A percentile compares a stretch with the other conserved stretches of the same genome.
phyloP scores from a whole-genome alignment of 805 yeast species.

The Pichia manshurica region DNA sequence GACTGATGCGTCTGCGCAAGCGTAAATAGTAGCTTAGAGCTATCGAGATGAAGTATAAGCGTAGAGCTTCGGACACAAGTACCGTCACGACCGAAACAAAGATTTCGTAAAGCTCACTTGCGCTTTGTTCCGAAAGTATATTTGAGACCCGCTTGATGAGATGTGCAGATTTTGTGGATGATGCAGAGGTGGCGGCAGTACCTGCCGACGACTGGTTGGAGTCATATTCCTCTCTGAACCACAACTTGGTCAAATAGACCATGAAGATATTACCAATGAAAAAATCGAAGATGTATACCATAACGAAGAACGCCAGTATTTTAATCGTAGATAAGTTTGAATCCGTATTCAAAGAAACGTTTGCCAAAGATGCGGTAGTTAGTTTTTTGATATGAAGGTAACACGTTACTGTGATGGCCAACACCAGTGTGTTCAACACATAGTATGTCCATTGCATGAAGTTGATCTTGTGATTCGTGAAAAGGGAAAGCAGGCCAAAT shows the following conservation, averaged over 20 bases:
- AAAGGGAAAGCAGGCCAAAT: slow-evolving; percentile 77
- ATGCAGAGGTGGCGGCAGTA: background rate
- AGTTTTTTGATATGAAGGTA: slow-evolving; percentile 2
- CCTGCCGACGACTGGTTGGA: background rate
- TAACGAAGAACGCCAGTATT: slow-evolving; percentile 55
- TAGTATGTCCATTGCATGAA: slow-evolving; percentile 80
- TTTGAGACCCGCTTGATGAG: slow-evolving; percentile 19
- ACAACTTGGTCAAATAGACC: slow-evolving; percentile 62
- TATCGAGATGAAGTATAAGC: slow-evolving; percentile 57
- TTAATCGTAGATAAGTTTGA: slow-evolving; percentile 33
- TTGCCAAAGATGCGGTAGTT: background rate
- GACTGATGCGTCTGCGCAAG: slow-evolving; percentile 9
- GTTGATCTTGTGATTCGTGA: slow-evolving; percentile 85
- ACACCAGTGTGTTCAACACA: slow-evolving; percentile 51
- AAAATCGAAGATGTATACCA: slow-evolving; percentile 65
- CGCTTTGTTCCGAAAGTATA: slow-evolving; percentile 47
- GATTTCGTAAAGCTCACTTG: slow-evolving; percentile 53
- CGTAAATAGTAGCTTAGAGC: slow-evolving; percentile 30
- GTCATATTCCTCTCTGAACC: slow-evolving; percentile 45
- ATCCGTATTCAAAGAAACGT: slow-evolving; percentile 44
- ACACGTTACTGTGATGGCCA: slow-evolving; percentile 46
- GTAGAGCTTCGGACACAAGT: slow-evolving; percentile 38
- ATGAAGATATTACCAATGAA: slow-evolving; percentile 63
- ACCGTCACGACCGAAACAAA: slow-evolving; percentile 51
- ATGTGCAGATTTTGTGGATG: background rate